phyloP scores from a whole-genome alignment of 73 alveolate genomes.

The Paramecium primaurelia region DNA sequence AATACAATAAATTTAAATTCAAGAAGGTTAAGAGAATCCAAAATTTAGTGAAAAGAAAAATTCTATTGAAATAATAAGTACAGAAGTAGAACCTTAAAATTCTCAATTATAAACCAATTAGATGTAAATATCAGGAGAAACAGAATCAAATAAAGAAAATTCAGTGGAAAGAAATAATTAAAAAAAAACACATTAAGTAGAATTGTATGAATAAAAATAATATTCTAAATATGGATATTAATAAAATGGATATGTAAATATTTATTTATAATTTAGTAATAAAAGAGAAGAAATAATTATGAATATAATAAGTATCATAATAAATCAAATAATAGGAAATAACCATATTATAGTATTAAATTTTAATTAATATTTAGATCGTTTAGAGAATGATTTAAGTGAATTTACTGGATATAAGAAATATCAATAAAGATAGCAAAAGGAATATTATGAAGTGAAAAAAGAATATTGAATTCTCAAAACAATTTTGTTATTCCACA shows the following conservation, averaged over 20 bases:
- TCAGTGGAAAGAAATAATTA: not conserved
- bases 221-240: not conserved
- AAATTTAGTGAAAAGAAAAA: not conserved
- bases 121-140: not conserved
- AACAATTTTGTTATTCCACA: not conserved
- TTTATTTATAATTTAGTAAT: not conserved
- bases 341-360: not conserved
- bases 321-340: not conserved
- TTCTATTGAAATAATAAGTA: not conserved
- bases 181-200: not conserved
- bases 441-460: not conserved
- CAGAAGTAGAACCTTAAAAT: not conserved
- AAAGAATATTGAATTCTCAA: not conserved
- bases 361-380: not conserved
- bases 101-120: not conserved
- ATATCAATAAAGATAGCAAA: not conserved
- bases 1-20: not conserved
- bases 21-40: not conserved
- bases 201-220: not conserved
- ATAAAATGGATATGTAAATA: not conserved
- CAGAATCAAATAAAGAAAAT: slow-evolving; percentile 21
- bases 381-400: slow-evolving; percentile 1
- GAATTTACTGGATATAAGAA: slow-evolving; percentile 24
- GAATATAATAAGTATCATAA: not conserved
- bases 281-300: not conserved